Evolutionary conservation across 805 yeast genomes (phyloP).

Genomic region (Teunomyces stri): DNA sequence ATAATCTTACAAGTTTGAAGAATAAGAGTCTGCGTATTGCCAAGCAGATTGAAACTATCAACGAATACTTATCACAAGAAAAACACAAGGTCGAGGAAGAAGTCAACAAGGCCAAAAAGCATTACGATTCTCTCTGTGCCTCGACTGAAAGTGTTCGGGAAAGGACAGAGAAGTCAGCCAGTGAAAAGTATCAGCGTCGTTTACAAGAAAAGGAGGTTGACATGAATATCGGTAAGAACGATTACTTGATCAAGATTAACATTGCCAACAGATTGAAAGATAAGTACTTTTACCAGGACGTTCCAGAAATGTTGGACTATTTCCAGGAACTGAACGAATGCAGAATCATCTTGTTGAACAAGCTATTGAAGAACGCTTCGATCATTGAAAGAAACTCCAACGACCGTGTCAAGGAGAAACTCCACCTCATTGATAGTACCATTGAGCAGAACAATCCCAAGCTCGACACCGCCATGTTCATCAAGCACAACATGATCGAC

Average conservation of each 20-base stretch:
- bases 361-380: conserved; percentile 60
- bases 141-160: conserved; percentile 77
- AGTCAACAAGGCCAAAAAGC: conserved; percentile 62
- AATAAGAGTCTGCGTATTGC: conserved; percentile 53
- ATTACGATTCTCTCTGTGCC: conserved; percentile 80
- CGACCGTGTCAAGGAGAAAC: conserved; percentile 47
- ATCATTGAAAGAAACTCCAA: conserved; percentile 52
- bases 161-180: conserved; percentile 58
- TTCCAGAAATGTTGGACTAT: conserved; percentile 85
- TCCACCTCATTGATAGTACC: conserved; percentile 52
- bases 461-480: conserved; percentile 85
- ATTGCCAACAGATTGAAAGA: conserved; percentile 90
- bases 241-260: conserved; percentile 74
- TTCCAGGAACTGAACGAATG: conserved; percentile 81
- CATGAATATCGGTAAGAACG: conserved; percentile 87
- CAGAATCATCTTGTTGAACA: conserved; percentile 69
- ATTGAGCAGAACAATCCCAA: conserved; percentile 68
- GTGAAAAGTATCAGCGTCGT: conserved; percentile 52
- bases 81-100: conserved; percentile 52
- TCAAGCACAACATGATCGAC: conserved; percentile 70
- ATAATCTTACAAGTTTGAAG: conserved; percentile 55
- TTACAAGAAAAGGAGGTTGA: conserved; percentile 62
- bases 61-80: conserved; percentile 53
- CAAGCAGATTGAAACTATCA: conserved; percentile 54
- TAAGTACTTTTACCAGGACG: conserved; percentile 87